phyloP scores from a whole-genome alignment of 169 alveolate species.

The Eimeria sp. region DNA sequence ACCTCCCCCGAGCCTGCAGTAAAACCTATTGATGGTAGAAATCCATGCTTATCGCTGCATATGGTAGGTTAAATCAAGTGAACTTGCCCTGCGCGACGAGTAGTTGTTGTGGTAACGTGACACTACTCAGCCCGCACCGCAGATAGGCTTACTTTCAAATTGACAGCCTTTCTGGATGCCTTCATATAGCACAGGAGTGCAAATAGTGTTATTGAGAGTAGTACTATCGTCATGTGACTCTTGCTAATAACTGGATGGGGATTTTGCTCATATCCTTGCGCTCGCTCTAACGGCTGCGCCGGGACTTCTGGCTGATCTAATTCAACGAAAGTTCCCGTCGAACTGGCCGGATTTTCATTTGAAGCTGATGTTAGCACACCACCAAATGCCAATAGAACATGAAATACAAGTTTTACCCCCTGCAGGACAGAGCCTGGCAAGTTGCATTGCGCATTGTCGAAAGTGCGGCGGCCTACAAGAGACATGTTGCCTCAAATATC shows the following conservation, averaged over 20 bases:
- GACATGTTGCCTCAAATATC: slow-evolving; percentile 9
- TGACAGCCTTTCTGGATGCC: background rate
- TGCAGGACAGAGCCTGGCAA: background rate
- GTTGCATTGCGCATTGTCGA: background rate
- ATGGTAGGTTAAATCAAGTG: background rate
- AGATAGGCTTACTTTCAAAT: background rate
- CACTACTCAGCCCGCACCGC: background rate
- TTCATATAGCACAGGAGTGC: background rate
- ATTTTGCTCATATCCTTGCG: background rate
- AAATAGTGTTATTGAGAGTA: background rate
- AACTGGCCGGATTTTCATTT: background rate
- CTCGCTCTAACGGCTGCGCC: background rate
- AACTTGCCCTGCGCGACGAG: background rate
- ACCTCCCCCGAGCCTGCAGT: background rate
- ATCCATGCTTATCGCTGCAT: background rate
- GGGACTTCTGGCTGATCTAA: background rate
- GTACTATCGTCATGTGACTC: background rate
- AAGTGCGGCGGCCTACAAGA: background rate
- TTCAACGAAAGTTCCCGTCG: background rate
- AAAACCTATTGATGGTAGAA: background rate
- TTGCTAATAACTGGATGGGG: background rate
- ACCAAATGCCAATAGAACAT: background rate
- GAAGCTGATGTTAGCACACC: background rate
- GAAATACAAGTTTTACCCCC: background rate
- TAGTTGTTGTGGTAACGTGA: background rate